phyloP scores from a whole-genome alignment of 345 rosid genomes.

The Hirschfeldia incana region DNA sequence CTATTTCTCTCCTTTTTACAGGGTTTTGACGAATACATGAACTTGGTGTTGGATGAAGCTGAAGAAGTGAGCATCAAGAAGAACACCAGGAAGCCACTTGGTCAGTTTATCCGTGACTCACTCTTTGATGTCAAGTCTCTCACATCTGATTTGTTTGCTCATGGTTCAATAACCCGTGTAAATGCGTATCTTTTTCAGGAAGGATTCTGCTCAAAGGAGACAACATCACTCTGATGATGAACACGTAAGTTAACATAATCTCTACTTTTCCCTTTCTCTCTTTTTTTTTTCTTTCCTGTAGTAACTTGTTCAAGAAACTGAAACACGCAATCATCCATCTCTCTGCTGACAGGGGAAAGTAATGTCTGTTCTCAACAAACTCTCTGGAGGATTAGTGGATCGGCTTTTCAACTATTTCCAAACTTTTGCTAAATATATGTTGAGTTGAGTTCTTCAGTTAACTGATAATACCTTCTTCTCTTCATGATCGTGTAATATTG shows the following conservation, averaged over 20 bases:
- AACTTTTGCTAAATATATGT: constrained; percentile 16
- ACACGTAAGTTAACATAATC: constrained; percentile 50
- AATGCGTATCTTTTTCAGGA: constrained; percentile 44
- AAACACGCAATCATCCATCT: background rate
- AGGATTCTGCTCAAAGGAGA: constrained; percentile 85
- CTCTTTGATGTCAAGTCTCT: background rate
- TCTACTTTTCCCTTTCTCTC: background rate
- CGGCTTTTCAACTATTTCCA: background rate
- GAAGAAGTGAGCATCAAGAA: constrained; percentile 92
- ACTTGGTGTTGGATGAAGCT: constrained; percentile 93
- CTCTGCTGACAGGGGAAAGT: constrained; percentile 32
- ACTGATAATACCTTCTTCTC: constrained; percentile 9
- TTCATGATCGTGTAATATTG: constrained; percentile 3
- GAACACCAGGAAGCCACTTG: constrained; percentile 78
- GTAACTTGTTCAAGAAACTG: background rate
- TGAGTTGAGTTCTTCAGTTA: constrained; percentile 6
- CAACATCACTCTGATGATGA: constrained; percentile 89
- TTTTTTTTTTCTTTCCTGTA: background rate
- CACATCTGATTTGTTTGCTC: background rate
- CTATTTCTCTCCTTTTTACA: constrained; percentile 16
- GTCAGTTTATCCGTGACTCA: constrained; percentile 37
- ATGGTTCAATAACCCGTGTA: background rate
- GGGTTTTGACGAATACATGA: constrained; percentile 99
- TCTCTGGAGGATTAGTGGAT: background rate
- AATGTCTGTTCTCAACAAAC: constrained; percentile 11